These are phyloP conservation scores for Candolleomyces aberdarensis DNA, from an alignment of 768 basidiomycete species.

Conservation along the genomic window DNA sequence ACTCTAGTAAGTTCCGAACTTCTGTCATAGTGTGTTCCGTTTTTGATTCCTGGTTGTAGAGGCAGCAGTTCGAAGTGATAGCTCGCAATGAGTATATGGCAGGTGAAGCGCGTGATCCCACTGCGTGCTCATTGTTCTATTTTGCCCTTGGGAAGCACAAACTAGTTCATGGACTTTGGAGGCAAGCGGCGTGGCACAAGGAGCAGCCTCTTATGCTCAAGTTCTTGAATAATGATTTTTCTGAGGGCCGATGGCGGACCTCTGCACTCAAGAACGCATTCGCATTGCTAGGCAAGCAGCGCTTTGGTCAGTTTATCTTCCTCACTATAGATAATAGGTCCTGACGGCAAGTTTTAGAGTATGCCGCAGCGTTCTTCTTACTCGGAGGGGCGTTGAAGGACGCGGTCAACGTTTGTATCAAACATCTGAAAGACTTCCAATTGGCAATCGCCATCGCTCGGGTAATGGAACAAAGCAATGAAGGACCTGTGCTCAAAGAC, in stretches of 20 bases:
- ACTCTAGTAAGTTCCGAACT: slow-evolving; percentile 57
- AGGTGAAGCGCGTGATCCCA: slow-evolving; percentile 85
- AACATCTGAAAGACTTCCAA: slow-evolving; percentile 86
- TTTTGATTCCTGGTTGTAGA: slow-evolving; percentile 38
- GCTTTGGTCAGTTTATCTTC: slow-evolving; percentile 65
- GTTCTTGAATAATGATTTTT: slow-evolving; percentile 90
- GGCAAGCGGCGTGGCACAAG: slow-evolving; percentile 90
- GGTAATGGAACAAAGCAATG: slow-evolving; percentile 76
- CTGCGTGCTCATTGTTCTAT: slow-evolving; percentile 85
- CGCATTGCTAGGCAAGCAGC: slow-evolving; percentile 83
- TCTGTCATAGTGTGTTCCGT: background rate
- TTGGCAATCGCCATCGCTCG: slow-evolving; percentile 86
- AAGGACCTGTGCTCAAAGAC: slow-evolving; percentile 70
- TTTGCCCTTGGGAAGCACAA: slow-evolving; percentile 92
- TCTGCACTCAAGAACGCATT: slow-evolving; percentile 97
- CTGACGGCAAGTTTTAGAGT: slow-evolving; percentile 52
- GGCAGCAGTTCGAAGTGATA: slow-evolving; percentile 77
- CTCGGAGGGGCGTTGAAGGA: slow-evolving; percentile 87
- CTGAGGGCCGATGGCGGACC: slow-evolving; percentile 78
- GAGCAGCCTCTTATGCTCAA: slow-evolving; percentile 89
- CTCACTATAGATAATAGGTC: background rate
- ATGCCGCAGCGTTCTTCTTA: slow-evolving; percentile 98
- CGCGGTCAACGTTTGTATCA: slow-evolving; percentile 86
- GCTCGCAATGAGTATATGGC: slow-evolving; percentile 93
- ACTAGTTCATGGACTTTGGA: slow-evolving; percentile 93